Conservation (phyloP, 1,284 basidiomycete species). For the Trametes versicolor region DNA sequence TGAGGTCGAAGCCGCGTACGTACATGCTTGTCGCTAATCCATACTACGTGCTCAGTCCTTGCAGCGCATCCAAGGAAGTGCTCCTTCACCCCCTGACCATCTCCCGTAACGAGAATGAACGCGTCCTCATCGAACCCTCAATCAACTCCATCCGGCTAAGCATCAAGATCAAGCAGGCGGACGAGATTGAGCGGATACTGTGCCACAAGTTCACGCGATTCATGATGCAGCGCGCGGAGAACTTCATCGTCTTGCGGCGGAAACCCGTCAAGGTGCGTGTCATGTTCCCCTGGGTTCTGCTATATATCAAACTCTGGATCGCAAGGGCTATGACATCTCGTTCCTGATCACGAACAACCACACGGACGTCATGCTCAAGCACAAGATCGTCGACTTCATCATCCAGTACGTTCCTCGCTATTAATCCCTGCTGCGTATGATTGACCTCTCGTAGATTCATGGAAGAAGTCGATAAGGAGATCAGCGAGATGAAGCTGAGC, state of each 20-base stretch:
- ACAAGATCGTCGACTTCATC: slow-evolving; percentile 99
- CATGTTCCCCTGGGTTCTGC: background rate
- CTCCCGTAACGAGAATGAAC: slow-evolving; percentile 96
- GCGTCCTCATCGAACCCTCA: slow-evolving; percentile 95
- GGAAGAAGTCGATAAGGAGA: slow-evolving; percentile 96
- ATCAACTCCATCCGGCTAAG: slow-evolving; percentile 97
- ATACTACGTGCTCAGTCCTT: slow-evolving; percentile 7
- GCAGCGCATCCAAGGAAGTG: slow-evolving; percentile 91
- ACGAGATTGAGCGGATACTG: slow-evolving; percentile 97
- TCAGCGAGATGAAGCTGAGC: slow-evolving; percentile 91
- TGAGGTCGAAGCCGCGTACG: slow-evolving; percentile 87
- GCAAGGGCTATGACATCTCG: slow-evolving; percentile 95
- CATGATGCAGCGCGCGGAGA: slow-evolving; percentile 98
- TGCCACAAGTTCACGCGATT: slow-evolving; percentile 99
- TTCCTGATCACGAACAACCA: slow-evolving; percentile 99
- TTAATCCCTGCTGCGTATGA: background rate
- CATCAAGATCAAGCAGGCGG: slow-evolving; percentile 99
- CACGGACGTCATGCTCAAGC: slow-evolving; percentile 97
- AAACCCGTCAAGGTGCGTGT: slow-evolving; percentile 88
- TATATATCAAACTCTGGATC: slow-evolving; percentile 11
- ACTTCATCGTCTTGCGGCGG: slow-evolving; percentile 94
- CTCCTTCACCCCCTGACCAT: slow-evolving; percentile 93
- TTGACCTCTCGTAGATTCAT: slow-evolving; percentile 74
- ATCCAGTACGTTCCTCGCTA: slow-evolving; percentile 76
- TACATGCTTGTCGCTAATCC: background rate